A percentile compares a stretch with the other conserved stretches of the same genome.
Conservation (phyloP, 2,329 filamentous ascomycete species). For the Monosporascus sp. region DNA sequence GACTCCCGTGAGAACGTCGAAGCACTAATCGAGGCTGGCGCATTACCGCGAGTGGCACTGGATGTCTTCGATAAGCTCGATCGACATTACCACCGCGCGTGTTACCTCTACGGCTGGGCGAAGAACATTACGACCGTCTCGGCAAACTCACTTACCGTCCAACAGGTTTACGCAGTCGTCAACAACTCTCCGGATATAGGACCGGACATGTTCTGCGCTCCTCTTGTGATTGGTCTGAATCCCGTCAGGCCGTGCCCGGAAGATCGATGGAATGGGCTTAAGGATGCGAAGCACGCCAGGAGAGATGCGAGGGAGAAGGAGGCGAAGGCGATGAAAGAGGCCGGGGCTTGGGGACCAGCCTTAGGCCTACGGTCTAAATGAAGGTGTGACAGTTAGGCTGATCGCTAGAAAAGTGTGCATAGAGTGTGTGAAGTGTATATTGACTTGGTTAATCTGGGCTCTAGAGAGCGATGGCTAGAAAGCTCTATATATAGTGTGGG, state of each 20-base stretch:
- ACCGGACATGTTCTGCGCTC: background rate
- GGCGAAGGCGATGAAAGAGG: background rate
- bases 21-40: background rate
- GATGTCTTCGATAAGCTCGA: background rate
- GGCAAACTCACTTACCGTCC: background rate
- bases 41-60: background rate
- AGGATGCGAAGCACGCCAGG: background rate
- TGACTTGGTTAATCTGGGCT: too few relatives aligned
- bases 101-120: background rate
- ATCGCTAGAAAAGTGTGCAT: too few relatives aligned
- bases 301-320: background rate
- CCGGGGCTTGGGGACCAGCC: background rate
- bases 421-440: too few relatives aligned
- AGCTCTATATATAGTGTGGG: too few relatives aligned
- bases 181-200: background rate
- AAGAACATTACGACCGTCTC: background rate
- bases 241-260: background rate
- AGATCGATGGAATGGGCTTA: background rate
- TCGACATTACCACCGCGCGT: background rate
- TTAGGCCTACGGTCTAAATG: background rate
- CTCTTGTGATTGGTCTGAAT: background rate
- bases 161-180: background rate
- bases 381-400: too few relatives aligned
- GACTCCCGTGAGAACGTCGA: background rate
- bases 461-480: too few relatives aligned